Conservation (phyloP, 1,284 basidiomycete genomes). For the Phellinidium pouzarii region DNA sequence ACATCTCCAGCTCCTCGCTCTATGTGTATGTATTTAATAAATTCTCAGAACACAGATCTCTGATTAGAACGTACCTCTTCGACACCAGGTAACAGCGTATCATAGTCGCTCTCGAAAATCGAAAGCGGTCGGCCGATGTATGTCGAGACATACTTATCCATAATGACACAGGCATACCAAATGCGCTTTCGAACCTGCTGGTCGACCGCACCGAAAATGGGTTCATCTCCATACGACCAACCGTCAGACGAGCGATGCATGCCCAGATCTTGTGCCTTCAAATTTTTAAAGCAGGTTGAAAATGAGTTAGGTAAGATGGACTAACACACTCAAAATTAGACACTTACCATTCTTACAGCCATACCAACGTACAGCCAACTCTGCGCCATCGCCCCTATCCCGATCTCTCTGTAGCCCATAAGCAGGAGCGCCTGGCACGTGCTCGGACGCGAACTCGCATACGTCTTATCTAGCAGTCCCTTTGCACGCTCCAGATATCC, state of each 20-base stretch:
- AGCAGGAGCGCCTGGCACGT: conserved; percentile 75
- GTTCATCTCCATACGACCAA: conserved; percentile 57
- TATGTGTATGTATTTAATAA: conserved; percentile 23
- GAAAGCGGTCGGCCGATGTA: conserved; percentile 78
- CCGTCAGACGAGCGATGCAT: conserved; percentile 75
- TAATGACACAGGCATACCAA: conserved; percentile 75
- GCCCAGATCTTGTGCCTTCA: conserved; percentile 77
- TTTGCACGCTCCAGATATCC: conserved; percentile 67
- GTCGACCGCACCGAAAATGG: conserved; percentile 58
- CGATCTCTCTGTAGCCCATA: conserved; percentile 77
- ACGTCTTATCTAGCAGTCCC: conserved; percentile 56
- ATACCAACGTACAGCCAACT: conserved; percentile 79
- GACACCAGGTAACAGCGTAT: conserved; percentile 61
- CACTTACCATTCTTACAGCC: conserved; percentile 57
- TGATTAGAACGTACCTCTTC: conserved; percentile 42
- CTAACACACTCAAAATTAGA: neutral
- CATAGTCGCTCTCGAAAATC: conserved; percentile 76
- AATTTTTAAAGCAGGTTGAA: neutral
- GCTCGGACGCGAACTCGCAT: conserved; percentile 56
- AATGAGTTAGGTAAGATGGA: too few relatives aligned
- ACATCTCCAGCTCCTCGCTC: conserved; percentile 59
- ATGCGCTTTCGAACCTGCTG: conserved; percentile 69
- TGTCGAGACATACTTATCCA: conserved; percentile 77
- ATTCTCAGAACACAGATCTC: neutral
- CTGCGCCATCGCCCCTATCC: conserved; percentile 82